Evolutionary conservation across 2,329 filamentous ascomycete genomes (phyloP), one percentile per base, ranked within the genome.

Genomic region (Knoxdaviesia capensis): DNA sequence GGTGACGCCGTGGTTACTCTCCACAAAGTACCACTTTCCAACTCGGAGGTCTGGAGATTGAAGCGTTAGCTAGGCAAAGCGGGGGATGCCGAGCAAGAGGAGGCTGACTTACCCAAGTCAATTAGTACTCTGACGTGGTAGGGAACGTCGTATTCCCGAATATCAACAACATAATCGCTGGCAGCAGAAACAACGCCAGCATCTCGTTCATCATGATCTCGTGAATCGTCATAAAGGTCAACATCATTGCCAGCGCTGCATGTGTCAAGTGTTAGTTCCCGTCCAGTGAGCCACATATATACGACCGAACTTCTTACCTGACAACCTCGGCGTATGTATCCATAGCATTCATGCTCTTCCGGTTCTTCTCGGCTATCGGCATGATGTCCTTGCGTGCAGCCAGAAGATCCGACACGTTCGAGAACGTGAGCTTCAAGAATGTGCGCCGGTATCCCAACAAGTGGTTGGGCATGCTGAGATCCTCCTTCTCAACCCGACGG

Each of bases 121-220:
- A 98, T 98, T 61, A 92, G 83, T 63, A 98, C 88, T 71, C 90
- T 77, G 56, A 98, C 90, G 67, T 98, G 90, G 66, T 98, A 98
- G 49, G 90, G 92, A 53, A 98, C 92, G 62, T 98, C 90, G 61
- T 93, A 98, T 66, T 98, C 90, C 69, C 90, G 78, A 58, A 98
- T 93, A 71, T 98, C 92, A 63, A 94, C 74, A 69, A 98, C 86
- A 60, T 80, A 94, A 69, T 96, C 88, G 69, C 86, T 94, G 45
- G 88, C 86, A 60, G 96, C 87, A 51, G 78, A 68, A 63, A 85
- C 78, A 50, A 69, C 68, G 58, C 71, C 72, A 65, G 79, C 86
- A 64, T 69, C 67, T 71, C 79, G 77, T 77, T 71, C 74, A 59
- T 90, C 81, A 58, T 86, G 73, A 61, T 80, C 74, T 71, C 82